These are phyloP conservation scores for Acanthamoeba royreba DNA, from an alignment of 208 protist genomes.

Conservation along the genomic window DNA sequence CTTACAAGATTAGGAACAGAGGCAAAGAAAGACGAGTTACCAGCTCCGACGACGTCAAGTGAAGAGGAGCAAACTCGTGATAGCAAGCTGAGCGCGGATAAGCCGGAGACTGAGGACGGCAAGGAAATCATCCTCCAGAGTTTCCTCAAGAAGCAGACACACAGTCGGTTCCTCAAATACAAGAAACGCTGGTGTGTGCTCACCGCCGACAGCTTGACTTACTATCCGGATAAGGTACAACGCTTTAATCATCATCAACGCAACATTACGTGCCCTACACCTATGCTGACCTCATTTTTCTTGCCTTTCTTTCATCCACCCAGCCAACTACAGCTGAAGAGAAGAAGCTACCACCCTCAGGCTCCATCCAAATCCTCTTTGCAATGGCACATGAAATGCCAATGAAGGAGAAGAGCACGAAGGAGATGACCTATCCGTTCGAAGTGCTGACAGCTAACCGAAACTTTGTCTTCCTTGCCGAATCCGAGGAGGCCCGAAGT, in stretches of 20 bases:
- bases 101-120: background rate
- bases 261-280: no score
- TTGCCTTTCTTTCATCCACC: no score
- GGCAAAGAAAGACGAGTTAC: background rate
- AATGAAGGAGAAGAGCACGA: background rate
- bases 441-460: conserved; percentile 22
- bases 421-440: background rate
- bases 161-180: background rate
- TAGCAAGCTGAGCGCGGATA: no score
- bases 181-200: conserved; percentile 21
- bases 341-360: background rate
- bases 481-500: background rate
- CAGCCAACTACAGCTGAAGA: background rate
- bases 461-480: background rate
- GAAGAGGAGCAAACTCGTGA: background rate
- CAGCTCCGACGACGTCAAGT: background rate
- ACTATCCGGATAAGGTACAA: background rate
- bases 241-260: no score
- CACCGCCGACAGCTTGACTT: background rate
- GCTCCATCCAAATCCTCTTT: background rate
- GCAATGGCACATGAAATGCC: background rate
- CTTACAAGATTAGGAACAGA: no score
- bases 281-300: no score
- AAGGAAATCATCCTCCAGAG: background rate
- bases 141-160: background rate